Evolutionary conservation across 805 yeast species (phyloP).

Genomic region (Metschnikowia lochheadii): DNA sequence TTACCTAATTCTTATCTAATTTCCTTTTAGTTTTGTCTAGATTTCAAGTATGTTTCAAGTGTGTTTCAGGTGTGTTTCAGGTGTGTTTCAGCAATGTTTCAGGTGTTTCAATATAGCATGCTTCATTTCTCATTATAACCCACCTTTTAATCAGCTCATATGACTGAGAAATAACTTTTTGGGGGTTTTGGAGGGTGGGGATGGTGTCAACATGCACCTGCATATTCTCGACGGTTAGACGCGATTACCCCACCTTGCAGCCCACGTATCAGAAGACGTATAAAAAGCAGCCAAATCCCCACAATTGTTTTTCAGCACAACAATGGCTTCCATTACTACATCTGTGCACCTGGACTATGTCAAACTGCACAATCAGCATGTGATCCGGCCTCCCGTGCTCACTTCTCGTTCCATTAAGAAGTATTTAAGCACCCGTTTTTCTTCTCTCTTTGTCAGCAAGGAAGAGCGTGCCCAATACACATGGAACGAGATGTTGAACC

Average conservation of each 20-base stretch:
- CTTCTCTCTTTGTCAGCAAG: slow-evolving; percentile 46
- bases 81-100: neutral
- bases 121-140: too few relatives aligned
- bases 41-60: too few relatives aligned
- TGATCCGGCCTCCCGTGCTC: slow-evolving; percentile 27
- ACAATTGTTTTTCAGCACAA: too few relatives aligned
- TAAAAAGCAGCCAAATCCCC: neutral
- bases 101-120: too few relatives aligned
- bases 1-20: too few relatives aligned
- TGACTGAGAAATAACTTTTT: too few relatives aligned
- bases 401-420: slow-evolving; percentile 25
- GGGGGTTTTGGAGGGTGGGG: too few relatives aligned
- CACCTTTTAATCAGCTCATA: too few relatives aligned
- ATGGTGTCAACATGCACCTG: neutral
- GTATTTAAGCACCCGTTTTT: slow-evolving; percentile 44
- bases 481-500: slow-evolving; percentile 49
- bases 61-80: too few relatives aligned
- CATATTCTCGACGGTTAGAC: neutral
- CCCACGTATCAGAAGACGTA: neutral
- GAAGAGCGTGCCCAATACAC: slow-evolving; percentile 34
- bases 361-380: slow-evolving; percentile 16
- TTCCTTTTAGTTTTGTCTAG: too few relatives aligned
- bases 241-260: slow-evolving; percentile 2
- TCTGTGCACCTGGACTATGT: slow-evolving; percentile 14
- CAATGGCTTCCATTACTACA: slow-evolving; percentile 4